Evolutionary conservation across 2,329 filamentous ascomycete species (phyloP), one percentile per base, ranked within the genome.

Genomic region (Epichloe glyceriae): DNA sequence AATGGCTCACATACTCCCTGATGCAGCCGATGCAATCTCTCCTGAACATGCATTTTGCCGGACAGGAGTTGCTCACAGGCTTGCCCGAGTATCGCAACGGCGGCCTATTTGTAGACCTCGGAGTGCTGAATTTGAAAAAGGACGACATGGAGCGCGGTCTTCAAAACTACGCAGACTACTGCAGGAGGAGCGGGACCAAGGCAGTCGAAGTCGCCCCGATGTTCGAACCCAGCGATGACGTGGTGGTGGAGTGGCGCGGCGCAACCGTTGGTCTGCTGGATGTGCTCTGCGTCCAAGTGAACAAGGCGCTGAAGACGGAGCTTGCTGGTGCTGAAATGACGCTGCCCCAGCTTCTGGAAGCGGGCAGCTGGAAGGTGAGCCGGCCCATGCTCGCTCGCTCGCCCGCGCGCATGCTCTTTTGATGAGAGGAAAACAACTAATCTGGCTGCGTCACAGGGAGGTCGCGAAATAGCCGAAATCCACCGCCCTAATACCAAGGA

Each of bases 401-500:
- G n/a, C n/a, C n/a, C n/a, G n/a, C n/a, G n/a, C n/a, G n/a, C n/a
- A n/a, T n/a, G n/a, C n/a, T n/a, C n/a, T n/a, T n/a, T n/a, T n/a
- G n/a, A n/a, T n/a, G n/a, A n/a, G n/a, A n/a, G n/a, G n/a, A n/a
- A n/a, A n/a, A n/a, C n/a, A n/a, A n/a, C n/a, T 41, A 19, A 40
- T 8, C 19, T 4, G 12, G 12, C 6, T 35, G 39, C 22, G 10
- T 19, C 39, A 50, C 52, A 79, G 90, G 91, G 91, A 60, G 93
- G 93, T 53, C 83, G 93, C 63, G 93, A 97, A 70, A 86, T 97
- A 64, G 93, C 93, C 55, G 91, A 96, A 71, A 88, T 96, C 56
- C 91, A 88, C 59, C 79, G 93, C 58, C 93, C 93, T 20, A 97
- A 96, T 62, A 97, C 93, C 49, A 95, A 93, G 70, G 88, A 95